phyloP scores from a whole-genome alignment of 75 land plant species.

The Pseudotsuga menziesii region DNA sequence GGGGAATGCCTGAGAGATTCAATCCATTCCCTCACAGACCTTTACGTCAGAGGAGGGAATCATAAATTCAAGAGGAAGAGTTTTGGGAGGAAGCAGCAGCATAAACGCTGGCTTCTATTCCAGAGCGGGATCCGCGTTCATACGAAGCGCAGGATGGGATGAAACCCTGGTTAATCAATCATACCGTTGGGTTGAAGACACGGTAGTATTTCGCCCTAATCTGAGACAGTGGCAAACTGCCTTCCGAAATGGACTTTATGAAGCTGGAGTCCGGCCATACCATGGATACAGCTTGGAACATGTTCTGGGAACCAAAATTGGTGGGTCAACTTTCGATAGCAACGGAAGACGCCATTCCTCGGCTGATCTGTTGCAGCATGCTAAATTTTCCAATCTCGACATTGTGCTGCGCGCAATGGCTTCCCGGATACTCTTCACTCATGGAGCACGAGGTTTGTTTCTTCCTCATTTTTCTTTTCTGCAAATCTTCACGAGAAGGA shows the following conservation, averaged over 20 bases:
- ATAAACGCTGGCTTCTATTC: constrained; percentile 91
- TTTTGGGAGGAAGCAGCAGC: constrained; percentile 81
- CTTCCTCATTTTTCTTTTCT: background rate
- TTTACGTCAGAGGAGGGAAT: constrained; percentile 87
- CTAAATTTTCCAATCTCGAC: constrained; percentile 12
- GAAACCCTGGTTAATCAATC: constrained; percentile 62
- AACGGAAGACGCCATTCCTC: constrained; percentile 64
- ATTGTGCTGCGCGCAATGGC: constrained; percentile 32
- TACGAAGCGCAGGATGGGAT: constrained; percentile 45
- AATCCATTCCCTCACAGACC: constrained; percentile 60
- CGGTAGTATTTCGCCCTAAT: constrained; percentile 51
- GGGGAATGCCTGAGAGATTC: too few relatives aligned
- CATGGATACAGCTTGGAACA: constrained; percentile 70
- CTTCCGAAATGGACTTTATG: constrained; percentile 62
- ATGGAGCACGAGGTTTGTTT: background rate
- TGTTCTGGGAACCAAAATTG: constrained; percentile 74
- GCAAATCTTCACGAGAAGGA: too few relatives aligned
- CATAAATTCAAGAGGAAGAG: constrained; percentile 65
- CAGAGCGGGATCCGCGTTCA: constrained; percentile 49
- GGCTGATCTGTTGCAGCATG: constrained; percentile 67
- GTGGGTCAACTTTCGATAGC: constrained; percentile 76
- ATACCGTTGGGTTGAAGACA: constrained; percentile 74
- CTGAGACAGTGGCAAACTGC: constrained; percentile 52
- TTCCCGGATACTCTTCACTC: constrained; percentile 27
- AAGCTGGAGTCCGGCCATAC: constrained; percentile 64